Evolutionary conservation across 306 rosid species (phyloP), one percentile per base, ranked within the genome.

Genomic region (Oemleria cerasiformis): DNA sequence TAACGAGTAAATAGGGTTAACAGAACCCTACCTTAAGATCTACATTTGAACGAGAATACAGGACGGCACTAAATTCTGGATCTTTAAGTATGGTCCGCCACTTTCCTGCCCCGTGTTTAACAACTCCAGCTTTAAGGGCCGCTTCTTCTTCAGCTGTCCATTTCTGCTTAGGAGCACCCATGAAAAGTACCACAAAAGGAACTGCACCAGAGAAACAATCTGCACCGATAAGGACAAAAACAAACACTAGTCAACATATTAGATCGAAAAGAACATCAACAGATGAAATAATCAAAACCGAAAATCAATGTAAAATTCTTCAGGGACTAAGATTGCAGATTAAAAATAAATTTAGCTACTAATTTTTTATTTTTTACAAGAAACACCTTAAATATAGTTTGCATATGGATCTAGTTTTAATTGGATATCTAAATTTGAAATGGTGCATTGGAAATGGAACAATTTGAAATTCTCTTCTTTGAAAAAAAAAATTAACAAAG

Each of bases 161-260:
- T 75, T 94, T 94, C 80, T 94, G 97, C 88, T 94, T 94, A 23
- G 99, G 99, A 85, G 97, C 99, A 65, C 99, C 99, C 99, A 89
- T 94, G 39, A 55, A 55, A 65, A 66, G 78, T 67, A 73, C 66
- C 75, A 72, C 48, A 72, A 69, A 1, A 77, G 50, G 45, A n/a
- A 54, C 60, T 44, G 63, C 40, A 42, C 79, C 74, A 40, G 41
- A 62, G 57, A 62, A 73, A 62, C 72, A 74, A 47, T 67, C 87
- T 84, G 78, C 84, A 68, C 21, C 38, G 45, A 65, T 25, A 25
- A 1, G 16, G 21, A 10, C 5, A 72, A 43, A 30, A 34, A 4
- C 36, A 0, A 9, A 60, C 30, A 38, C 11, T 4, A 30, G 23
- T 13, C 6, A 41, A n/a, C 55, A 50, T 9, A 39, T 11, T n/a